These are phyloP conservation scores for Beauveria australis DNA, from an alignment of 2,329 filamentous ascomycete species.

Conservation along the genomic window DNA sequence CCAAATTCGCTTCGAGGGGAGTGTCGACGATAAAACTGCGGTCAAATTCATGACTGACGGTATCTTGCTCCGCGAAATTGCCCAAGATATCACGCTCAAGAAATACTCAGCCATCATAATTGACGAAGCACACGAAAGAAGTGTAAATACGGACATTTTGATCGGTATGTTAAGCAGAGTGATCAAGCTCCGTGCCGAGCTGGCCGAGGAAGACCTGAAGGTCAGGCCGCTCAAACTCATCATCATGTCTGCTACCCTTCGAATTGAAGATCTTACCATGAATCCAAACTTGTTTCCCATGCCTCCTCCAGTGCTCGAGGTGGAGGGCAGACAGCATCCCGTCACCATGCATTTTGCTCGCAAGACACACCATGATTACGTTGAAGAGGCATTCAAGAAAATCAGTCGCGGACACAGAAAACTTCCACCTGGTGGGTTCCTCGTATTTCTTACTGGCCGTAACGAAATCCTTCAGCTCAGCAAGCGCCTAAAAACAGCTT, in stretches of 20 bases:
- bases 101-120: conserved; percentile 94
- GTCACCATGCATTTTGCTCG: conserved; percentile 86
- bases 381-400: conserved; percentile 84
- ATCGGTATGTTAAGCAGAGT: conserved; percentile 95
- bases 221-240: conserved; percentile 80
- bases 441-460: conserved; percentile 91
- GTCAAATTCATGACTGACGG: conserved; percentile 99
- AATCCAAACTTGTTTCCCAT: conserved; percentile 72
- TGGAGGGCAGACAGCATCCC: conserved; percentile 84
- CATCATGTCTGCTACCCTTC: conserved; percentile 95
- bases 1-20: conserved; percentile 91
- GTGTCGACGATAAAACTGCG: conserved; percentile 68
- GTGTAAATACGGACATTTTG: conserved; percentile 95
- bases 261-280: conserved; percentile 82
- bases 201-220: conserved; percentile 62
- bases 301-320: conserved; percentile 76
- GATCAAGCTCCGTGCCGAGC: conserved; percentile 69
- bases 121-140: conserved; percentile 94
- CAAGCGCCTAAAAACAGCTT: conserved; percentile 63
- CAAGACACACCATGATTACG: conserved; percentile 75
- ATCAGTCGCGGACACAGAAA: conserved; percentile 82
- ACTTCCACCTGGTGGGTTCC: conserved; percentile 79
- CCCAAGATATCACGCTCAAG: conserved; percentile 75
- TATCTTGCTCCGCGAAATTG: conserved; percentile 84
- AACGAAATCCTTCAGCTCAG: conserved; percentile 83